Evolutionary conservation across 2,329 filamentous ascomycete species (phyloP).

Genomic region (Trichoderma sp.): DNA sequence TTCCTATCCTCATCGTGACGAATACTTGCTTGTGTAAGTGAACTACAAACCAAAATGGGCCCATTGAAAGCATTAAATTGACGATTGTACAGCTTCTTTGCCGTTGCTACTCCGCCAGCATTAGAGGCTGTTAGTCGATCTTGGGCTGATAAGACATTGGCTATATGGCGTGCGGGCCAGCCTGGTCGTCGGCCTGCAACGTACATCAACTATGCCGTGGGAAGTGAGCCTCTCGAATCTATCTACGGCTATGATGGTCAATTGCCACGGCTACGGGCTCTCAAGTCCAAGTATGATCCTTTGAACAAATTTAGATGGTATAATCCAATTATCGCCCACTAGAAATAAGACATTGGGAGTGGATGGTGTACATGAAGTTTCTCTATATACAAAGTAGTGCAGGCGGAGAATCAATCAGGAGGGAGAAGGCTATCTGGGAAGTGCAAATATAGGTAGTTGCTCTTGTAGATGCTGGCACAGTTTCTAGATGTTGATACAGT

Average conservation of each 20-base stretch:
- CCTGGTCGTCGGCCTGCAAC: neutral
- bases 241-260: slow-evolving; percentile 1
- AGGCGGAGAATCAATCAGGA: neutral
- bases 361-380: neutral
- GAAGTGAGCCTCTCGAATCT: neutral
- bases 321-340: neutral
- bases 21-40: slow-evolving; percentile 1
- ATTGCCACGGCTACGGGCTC: neutral
- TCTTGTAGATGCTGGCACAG: neutral
- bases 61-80: fast-evolving
- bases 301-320: neutral
- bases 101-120: neutral
- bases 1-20: neutral
- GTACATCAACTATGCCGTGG: neutral
- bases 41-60: neutral
- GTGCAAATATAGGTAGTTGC: neutral
- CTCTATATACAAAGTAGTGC: neutral
- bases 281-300: slow-evolving; percentile 5
- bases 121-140: neutral
- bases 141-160: neutral
- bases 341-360: neutral
- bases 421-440: neutral
- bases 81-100: neutral
- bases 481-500: neutral
- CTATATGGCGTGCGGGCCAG: neutral